These are phyloP conservation scores for Venturia nashicola DNA, from an alignment of 2,329 filamentous ascomycete genomes.

Conservation along the genomic window DNA sequence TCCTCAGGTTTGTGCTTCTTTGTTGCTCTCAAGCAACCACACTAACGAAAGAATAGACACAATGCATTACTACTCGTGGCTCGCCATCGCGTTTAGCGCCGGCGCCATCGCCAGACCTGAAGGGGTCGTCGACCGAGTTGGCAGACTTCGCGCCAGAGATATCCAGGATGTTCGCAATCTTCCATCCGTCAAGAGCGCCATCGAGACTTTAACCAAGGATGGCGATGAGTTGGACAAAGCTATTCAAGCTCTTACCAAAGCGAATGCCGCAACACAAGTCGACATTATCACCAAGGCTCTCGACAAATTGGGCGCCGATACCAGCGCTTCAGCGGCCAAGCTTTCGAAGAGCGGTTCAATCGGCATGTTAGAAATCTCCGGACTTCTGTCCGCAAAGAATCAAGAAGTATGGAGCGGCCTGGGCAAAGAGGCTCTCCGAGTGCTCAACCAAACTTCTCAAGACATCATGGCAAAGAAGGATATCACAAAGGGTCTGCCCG, in stretches of 20 bases:
- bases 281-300: not conserved
- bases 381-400: not conserved
- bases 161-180: not conserved
- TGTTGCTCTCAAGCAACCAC: not conserved
- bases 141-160: not conserved
- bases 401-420: not conserved
- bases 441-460: not conserved
- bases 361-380: not conserved
- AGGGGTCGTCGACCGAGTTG: not conserved
- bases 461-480: constrained; percentile 3
- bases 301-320: not conserved
- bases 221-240: not conserved
- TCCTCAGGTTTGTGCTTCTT: not conserved
- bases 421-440: not conserved
- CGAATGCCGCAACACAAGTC: not conserved
- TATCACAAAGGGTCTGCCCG: not conserved
- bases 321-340: not conserved
- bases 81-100: not conserved
- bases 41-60: not conserved
- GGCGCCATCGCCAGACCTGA: not conserved
- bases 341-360: not conserved
- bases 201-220: not conserved
- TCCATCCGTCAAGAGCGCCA: not conserved
- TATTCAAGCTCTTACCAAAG: not conserved
- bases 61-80: not conserved